These are phyloP conservation scores for Silene coronaria DNA, from an alignment of 179 eudicot species.

Conservation along the genomic window DNA sequence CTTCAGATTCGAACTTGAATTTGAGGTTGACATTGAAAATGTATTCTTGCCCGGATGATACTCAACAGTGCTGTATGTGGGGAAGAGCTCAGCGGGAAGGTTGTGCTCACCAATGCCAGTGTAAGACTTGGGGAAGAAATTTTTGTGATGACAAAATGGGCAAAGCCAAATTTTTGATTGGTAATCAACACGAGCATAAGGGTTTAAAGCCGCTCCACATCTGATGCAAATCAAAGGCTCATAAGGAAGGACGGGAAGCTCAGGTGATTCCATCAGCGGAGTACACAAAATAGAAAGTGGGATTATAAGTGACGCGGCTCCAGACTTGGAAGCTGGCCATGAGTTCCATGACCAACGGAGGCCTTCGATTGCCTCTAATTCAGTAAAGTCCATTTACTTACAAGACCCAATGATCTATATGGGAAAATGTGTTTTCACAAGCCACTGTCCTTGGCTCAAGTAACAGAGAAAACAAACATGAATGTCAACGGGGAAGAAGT, in stretches of 20 bases:
- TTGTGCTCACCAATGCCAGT: slow-evolving; percentile 63
- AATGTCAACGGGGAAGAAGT: not conserved
- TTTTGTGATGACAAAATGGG: slow-evolving; percentile 71
- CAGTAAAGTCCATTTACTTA: slow-evolving; percentile 60
- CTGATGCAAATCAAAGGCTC: slow-evolving; percentile 63
- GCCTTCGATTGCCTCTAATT: slow-evolving; percentile 84
- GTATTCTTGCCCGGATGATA: slow-evolving; percentile 46
- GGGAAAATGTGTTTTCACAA: slow-evolving; percentile 2
- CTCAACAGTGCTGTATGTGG: slow-evolving; percentile 82
- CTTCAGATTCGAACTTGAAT: slow-evolving; percentile 26
- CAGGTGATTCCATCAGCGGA: slow-evolving; percentile 63
- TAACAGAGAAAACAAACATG: not conserved
- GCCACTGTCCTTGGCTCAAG: slow-evolving; percentile 10
- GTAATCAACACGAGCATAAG: slow-evolving; percentile 94
- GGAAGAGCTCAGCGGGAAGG: slow-evolving; percentile 93
- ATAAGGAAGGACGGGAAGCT: slow-evolving; percentile 67
- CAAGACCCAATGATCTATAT: not conserved
- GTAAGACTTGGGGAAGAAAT: slow-evolving; percentile 64
- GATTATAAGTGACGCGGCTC: slow-evolving; percentile 44
- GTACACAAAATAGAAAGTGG: slow-evolving; percentile 78
- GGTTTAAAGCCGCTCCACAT: slow-evolving; percentile 75
- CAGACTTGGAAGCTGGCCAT: slow-evolving; percentile 73
- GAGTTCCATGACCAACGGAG: slow-evolving; percentile 96
- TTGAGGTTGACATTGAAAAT: slow-evolving; percentile 16
- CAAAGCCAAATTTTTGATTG: slow-evolving; percentile 73